phyloP scores from a whole-genome alignment of 495 filamentous ascomycete genomes.

The Pyrenopolyporus hunteri region DNA sequence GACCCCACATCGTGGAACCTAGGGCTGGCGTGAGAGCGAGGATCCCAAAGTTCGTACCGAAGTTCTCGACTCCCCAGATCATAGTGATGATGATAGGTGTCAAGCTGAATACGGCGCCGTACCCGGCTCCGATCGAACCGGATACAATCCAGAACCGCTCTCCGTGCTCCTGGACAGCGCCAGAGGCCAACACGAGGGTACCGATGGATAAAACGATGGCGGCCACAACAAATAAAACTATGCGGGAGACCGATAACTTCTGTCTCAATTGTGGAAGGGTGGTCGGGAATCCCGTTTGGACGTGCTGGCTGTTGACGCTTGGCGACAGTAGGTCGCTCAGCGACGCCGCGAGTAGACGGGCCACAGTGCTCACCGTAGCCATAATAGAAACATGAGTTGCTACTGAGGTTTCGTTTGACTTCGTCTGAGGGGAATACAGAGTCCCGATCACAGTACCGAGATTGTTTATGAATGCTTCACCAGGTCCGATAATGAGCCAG shows the following conservation, averaged over 20 bases:
- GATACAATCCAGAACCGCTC: conserved; percentile 81
- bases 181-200: conserved; percentile 74
- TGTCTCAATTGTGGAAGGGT: conserved; percentile 41
- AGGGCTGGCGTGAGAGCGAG: conserved; percentile 87
- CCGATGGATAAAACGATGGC: conserved; percentile 78
- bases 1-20: conserved; percentile 84
- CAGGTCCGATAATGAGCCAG: conserved; percentile 91
- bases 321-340: conserved; percentile 90
- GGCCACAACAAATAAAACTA: conserved; percentile 77
- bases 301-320: conserved; percentile 48
- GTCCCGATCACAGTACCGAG: conserved; percentile 92
- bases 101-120: conserved; percentile 88
- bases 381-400: conserved; percentile 93
- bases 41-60: conserved; percentile 97
- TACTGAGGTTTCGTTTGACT: conserved; percentile 63
- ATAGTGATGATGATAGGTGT: conserved; percentile 89
- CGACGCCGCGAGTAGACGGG: conserved; percentile 82
- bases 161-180: conserved; percentile 67
- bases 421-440: conserved; percentile 65
- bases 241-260: conserved; percentile 70
- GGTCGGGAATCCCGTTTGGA: conserved; percentile 48
- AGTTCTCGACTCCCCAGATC: conserved; percentile 98
- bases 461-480: conserved; percentile 97
- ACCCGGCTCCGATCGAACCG: conserved; percentile 81
- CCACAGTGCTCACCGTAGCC: conserved; percentile 86